Conservation (phyloP, 83 land plant species). For the Picea mariana region DNA sequence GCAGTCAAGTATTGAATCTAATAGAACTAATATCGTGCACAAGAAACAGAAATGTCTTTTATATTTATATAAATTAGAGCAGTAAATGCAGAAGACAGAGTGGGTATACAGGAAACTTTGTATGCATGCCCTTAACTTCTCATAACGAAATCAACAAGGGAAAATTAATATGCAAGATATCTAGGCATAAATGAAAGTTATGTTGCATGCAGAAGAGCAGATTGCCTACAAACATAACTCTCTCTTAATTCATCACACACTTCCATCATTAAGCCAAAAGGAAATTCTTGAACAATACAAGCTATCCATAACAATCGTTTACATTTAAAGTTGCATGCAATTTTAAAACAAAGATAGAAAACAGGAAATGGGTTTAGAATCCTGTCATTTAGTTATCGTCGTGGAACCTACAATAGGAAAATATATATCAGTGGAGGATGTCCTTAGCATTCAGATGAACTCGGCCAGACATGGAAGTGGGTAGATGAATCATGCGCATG, state of each 20-base stretch:
- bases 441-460: too few relatives aligned
- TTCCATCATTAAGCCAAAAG: not conserved
- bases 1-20: not conserved
- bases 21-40: too few relatives aligned
- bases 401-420: not conserved
- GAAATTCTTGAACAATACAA: not conserved
- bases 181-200: not conserved
- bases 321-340: not conserved
- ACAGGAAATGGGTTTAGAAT: not conserved
- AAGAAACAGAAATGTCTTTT: too few relatives aligned
- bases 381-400: not conserved
- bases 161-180: not conserved
- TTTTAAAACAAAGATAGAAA: not conserved
- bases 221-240: not conserved
- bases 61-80: not conserved
- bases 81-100: not conserved
- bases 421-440: not conserved
- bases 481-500: not conserved
- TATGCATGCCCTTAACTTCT: not conserved
- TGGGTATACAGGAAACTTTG: not conserved
- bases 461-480: not conserved
- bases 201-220: slow-evolving; percentile 1
- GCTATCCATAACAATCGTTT: not conserved
- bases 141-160: not conserved
- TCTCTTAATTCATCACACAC: not conserved